Percentiles rank a stretch among this genome's conserved stretches.
Evolutionary conservation across 2,329 filamentous ascomycete genomes (phyloP).

Genomic region (Talaromyces marneffei): DNA sequence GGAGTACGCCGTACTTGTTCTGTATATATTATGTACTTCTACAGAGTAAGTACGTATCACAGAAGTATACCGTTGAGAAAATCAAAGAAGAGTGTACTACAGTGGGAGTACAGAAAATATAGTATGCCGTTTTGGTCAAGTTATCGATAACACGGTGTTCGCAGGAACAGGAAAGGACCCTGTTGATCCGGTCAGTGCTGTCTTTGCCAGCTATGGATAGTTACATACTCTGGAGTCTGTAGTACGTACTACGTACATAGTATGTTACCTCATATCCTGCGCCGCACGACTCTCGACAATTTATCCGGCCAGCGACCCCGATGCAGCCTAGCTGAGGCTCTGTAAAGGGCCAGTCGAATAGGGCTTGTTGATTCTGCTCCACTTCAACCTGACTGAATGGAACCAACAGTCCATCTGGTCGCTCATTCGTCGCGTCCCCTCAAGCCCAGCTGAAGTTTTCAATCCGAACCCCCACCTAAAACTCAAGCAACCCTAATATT

Average conservation of each 20-base stretch:
- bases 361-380: neutral
- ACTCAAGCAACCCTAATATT: neutral
- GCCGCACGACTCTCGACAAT: neutral
- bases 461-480: neutral
- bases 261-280: neutral
- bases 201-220: neutral
- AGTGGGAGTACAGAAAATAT: neutral
- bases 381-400: neutral
- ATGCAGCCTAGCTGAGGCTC: conserved; percentile 7
- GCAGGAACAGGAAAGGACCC: neutral
- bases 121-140: too few relatives aligned
- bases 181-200: conserved; percentile 5
- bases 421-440: neutral
- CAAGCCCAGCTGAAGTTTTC: neutral
- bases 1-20: too few relatives aligned
- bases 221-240: neutral
- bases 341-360: neutral
- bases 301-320: neutral
- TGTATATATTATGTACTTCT: too few relatives aligned
- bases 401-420: neutral
- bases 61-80: neutral
- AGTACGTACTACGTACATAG: neutral
- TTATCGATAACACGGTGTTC: neutral
- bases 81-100: neutral
- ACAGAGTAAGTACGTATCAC: neutral